phyloP scores from a whole-genome alignment of 345 rosid species.

The Erysimum cheiranthoides region DNA sequence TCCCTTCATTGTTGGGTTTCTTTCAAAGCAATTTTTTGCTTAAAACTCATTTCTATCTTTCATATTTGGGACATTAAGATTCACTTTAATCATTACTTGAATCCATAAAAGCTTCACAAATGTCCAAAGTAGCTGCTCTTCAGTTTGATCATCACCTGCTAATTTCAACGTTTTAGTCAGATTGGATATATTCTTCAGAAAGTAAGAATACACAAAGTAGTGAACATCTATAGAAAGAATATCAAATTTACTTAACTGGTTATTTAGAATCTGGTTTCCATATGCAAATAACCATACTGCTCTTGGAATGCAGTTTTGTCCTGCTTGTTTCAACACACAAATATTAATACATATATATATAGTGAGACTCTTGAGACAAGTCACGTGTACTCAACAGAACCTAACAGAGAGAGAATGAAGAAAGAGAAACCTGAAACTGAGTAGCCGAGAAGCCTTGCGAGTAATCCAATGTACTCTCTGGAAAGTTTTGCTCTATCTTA shows the following conservation, averaged over 20 bases:
- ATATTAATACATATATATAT: slow-evolving; percentile 2
- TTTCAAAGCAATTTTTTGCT: not conserved
- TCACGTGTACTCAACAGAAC: slow-evolving; percentile 34
- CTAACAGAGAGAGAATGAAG: slow-evolving; percentile 9
- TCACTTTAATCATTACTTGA: slow-evolving; percentile 20
- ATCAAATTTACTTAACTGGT: slow-evolving; percentile 20
- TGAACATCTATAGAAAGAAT: not conserved
- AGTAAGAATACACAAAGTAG: slow-evolving; percentile 28
- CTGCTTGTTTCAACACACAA: slow-evolving; percentile 31
- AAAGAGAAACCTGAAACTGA: slow-evolving; percentile 59
- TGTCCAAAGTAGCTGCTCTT: slow-evolving; percentile 34
- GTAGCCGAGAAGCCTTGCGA: slow-evolving; percentile 75
- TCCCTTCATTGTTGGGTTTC: not conserved
- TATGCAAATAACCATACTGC: slow-evolving; percentile 39
- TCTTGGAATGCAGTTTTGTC: slow-evolving; percentile 40
- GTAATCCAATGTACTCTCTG: slow-evolving; percentile 62
- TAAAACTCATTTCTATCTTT: slow-evolving; percentile 3
- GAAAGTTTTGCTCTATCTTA: slow-evolving; percentile 54
- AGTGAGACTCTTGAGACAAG: slow-evolving; percentile 34
- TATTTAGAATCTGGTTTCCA: slow-evolving; percentile 35
- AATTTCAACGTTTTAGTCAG: slow-evolving; percentile 17
- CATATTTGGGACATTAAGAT: not conserved
- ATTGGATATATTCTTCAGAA: not conserved
- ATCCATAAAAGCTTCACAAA: slow-evolving; percentile 33
- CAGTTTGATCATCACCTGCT: slow-evolving; percentile 14